Evolutionary conservation across 1,284 basidiomycete species (phyloP).

Genomic region (Amylostereum chailletii): DNA sequence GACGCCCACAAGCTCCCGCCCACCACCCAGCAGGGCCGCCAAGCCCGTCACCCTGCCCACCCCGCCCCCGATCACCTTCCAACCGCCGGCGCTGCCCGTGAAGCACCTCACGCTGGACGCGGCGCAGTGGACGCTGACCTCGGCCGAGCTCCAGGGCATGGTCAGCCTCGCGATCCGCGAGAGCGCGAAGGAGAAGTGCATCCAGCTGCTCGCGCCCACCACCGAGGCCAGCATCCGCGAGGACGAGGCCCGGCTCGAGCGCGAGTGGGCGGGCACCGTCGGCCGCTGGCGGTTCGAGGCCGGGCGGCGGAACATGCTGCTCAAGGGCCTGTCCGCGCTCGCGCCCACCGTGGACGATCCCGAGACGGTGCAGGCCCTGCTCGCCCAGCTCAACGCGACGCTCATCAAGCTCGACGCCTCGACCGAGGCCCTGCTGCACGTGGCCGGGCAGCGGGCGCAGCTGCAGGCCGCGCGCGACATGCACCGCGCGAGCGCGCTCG

Average conservation of each 20-base stretch:
- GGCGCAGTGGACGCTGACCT: constrained; percentile 68
- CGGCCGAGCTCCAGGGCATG: constrained; percentile 59
- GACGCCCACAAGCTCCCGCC: neutral
- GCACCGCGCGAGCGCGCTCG: constrained; percentile 65
- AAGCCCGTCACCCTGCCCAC: neutral
- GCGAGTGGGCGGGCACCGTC: constrained; percentile 24
- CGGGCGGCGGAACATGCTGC: constrained; percentile 59
- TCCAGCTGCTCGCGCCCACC: constrained; percentile 32
- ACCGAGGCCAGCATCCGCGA: constrained; percentile 15
- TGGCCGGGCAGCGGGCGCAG: constrained; percentile 56
- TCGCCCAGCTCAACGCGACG: constrained; percentile 50
- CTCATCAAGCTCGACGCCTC: constrained; percentile 51
- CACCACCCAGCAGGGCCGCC: neutral
- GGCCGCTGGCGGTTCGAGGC: constrained; percentile 61
- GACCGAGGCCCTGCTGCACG: constrained; percentile 44
- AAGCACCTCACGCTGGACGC: constrained; percentile 63
- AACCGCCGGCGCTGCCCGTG: constrained; percentile 42
- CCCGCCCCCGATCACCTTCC: neutral
- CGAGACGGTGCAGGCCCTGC: constrained; percentile 27
- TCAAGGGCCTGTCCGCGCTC: constrained; percentile 46
- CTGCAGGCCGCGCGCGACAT: constrained; percentile 49
- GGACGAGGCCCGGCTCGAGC: constrained; percentile 6
- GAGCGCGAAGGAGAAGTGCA: constrained; percentile 62
- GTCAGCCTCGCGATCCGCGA: constrained; percentile 67
- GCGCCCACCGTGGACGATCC: constrained; percentile 17